These are phyloP conservation scores for Avena atlantica DNA, from an alignment of 176 grass and related monocot species.

Conservation along the genomic window DNA sequence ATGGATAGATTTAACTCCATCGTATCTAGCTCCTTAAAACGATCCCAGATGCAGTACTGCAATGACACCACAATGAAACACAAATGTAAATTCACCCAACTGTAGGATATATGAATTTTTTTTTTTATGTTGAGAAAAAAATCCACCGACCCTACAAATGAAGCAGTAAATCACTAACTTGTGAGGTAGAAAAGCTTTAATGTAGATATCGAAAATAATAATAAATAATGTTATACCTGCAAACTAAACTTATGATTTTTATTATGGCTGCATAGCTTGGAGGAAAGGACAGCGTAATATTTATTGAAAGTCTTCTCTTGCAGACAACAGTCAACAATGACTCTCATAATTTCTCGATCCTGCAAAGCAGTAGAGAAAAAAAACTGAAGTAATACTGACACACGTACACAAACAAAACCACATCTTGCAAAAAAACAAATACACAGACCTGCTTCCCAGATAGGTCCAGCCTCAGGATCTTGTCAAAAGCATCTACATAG, in stretches of 20 bases:
- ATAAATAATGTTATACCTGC: constrained; percentile 53
- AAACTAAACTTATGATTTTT: constrained; percentile 98
- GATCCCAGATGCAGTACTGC: constrained; percentile 92
- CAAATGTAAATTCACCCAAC: background rate
- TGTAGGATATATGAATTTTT: background rate
- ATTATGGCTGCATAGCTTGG: constrained; percentile 88
- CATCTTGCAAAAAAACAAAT: background rate
- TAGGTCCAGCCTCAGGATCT: constrained; percentile 84
- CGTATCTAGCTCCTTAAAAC: constrained; percentile 82
- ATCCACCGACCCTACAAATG: background rate
- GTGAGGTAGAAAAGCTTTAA: background rate
- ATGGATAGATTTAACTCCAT: constrained; percentile 77
- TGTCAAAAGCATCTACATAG: constrained; percentile 97
- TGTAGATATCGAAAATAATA: constrained; percentile 4
- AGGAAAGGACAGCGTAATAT: constrained; percentile 79
- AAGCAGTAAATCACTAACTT: background rate
- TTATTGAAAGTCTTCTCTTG: constrained; percentile 98
- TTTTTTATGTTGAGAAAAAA: background rate
- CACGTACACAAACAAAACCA: constrained; percentile 14
- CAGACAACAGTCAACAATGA: constrained; percentile 93
- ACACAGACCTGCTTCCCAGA: constrained; percentile 80
- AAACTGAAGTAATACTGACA: constrained; percentile 25
- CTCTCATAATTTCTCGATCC: constrained; percentile 94
- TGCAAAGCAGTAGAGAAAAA: constrained; percentile 37
- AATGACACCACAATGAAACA: constrained; percentile 24